phyloP scores from a whole-genome alignment of 805 yeast species.

The Vanderwaltozyma polyspora region DNA sequence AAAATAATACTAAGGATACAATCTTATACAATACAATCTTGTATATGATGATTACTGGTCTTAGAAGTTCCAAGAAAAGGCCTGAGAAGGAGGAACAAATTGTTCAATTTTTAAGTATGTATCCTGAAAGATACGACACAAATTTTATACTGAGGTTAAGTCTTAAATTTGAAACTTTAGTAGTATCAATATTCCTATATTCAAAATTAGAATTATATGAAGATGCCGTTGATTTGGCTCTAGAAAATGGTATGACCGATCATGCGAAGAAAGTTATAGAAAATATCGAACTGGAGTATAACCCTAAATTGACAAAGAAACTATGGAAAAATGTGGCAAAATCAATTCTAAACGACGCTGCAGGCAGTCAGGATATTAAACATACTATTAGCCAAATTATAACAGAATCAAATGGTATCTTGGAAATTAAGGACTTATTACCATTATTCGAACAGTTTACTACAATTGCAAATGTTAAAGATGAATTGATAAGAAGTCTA shows the following conservation, averaged over 20 bases:
- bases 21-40: slow-evolving; percentile 61
- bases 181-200: slow-evolving; percentile 64
- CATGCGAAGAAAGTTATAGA: slow-evolving; percentile 18
- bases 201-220: slow-evolving; percentile 59
- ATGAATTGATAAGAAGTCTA: slow-evolving; percentile 70
- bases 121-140: slow-evolving; percentile 37
- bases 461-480: slow-evolving; percentile 71
- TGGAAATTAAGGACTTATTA: slow-evolving; percentile 69
- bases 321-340: slow-evolving; percentile 58
- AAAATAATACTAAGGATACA: slow-evolving; percentile 32
- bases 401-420: slow-evolving; percentile 36
- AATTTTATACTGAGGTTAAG: slow-evolving; percentile 71
- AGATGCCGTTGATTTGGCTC: slow-evolving; percentile 69
- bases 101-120: slow-evolving; percentile 38
- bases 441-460: slow-evolving; percentile 79
- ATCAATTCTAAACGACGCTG: slow-evolving; percentile 21
- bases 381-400: slow-evolving; percentile 27
- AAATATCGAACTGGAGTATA: slow-evolving; percentile 26
- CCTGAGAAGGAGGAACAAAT: slow-evolving; percentile 33
- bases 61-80: slow-evolving; percentile 16
- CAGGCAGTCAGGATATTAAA: slow-evolving; percentile 19
- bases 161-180: slow-evolving; percentile 42
- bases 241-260: slow-evolving; percentile 38
- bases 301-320: slow-evolving; percentile 45
- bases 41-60: slow-evolving; percentile 47